Evolutionary conservation across 2,329 filamentous ascomycete genomes (phyloP).

Genomic region (Diplodia scrobiculata): DNA sequence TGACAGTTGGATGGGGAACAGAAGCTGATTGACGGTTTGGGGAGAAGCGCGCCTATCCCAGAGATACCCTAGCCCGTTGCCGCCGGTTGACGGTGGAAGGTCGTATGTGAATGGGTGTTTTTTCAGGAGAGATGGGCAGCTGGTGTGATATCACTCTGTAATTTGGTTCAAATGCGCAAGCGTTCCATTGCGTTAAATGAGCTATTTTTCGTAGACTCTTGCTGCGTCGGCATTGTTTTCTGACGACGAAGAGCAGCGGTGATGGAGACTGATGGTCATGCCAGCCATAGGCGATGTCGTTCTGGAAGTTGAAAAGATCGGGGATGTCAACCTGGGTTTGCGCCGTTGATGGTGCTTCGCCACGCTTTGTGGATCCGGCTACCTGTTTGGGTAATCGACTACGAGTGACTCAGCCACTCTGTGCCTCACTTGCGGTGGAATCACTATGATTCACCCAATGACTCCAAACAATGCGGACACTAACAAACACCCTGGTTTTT

Average conservation of each 20-base stretch:
- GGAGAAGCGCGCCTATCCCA: constrained; percentile 13
- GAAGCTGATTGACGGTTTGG: constrained; percentile 19
- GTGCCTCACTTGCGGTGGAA: neutral
- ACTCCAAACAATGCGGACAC: neutral
- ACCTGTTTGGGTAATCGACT: neutral
- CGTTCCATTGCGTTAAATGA: neutral
- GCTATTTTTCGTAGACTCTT: neutral
- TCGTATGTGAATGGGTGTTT: constrained; percentile 29
- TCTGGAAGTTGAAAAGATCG: too few species aligned
- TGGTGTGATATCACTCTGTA: constrained; percentile 5
- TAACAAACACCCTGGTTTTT: neutral
- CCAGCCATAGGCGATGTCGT: too few species aligned
- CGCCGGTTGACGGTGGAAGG: constrained; percentile 23
- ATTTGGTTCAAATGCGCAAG: neutral
- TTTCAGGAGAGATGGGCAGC: constrained; percentile 28
- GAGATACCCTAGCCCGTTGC: constrained; percentile 21
- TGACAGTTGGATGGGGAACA: constrained; percentile 1
- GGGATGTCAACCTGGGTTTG: too few species aligned
- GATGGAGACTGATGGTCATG: neutral
- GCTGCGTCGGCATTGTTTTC: neutral
- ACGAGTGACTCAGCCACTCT: neutral
- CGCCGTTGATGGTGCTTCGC: neutral
- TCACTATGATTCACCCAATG: neutral
- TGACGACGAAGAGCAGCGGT: neutral
- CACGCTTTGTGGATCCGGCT: neutral